These are phyloP conservation scores for Debaryomyces udenii DNA, from an alignment of 1,139 yeast genomes.

Conservation along the genomic window DNA sequence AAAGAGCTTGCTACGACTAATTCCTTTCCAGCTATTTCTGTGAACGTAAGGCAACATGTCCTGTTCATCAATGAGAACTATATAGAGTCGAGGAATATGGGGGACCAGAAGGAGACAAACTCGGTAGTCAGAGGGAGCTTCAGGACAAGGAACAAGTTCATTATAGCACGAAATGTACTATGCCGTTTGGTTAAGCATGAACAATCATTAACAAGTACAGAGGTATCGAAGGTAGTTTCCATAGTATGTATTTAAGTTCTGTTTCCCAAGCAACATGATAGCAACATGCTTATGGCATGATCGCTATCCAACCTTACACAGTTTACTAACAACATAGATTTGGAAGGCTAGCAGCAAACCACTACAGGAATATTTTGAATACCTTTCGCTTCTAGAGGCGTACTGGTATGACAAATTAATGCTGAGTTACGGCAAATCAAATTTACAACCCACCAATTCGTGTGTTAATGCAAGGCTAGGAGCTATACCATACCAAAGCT, in stretches of 20 bases:
- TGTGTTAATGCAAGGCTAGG: slow-evolving; percentile 1
- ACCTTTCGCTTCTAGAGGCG: slow-evolving; percentile 27
- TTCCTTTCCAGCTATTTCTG: slow-evolving; percentile 10
- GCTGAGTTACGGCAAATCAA: slow-evolving; percentile 11
- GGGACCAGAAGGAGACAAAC: slow-evolving; percentile 1
- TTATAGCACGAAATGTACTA: slow-evolving; percentile 24
- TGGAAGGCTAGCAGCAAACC: slow-evolving; percentile 22
- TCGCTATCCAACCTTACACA: no score
- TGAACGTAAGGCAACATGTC: slow-evolving; percentile 8
- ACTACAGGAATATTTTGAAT: slow-evolving; percentile 23
- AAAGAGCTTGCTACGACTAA: slow-evolving; percentile 8
- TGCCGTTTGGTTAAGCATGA: slow-evolving; percentile 16
- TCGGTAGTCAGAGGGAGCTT: slow-evolving; percentile 13
- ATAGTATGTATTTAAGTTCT: slow-evolving; percentile 19
- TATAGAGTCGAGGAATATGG: slow-evolving; percentile 5
- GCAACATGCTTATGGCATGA: no score
- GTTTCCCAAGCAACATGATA: no score
- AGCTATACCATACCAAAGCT: slow-evolving; percentile 4
- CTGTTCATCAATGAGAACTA: slow-evolving; percentile 9
- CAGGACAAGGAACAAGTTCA: slow-evolving; percentile 26
- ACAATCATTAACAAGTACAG: slow-evolving; percentile 13
- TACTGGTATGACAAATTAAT: slow-evolving; percentile 14
- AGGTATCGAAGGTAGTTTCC: slow-evolving; percentile 22
- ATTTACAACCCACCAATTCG: slow-evolving; percentile 2
- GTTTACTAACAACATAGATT: slow-evolving; percentile 20